A percentile compares a stretch with the other conserved stretches of the same genome.
Evolutionary conservation across 192 early-diverging fungal species (phyloP).

Genomic region (Anaeromyces robustus): DNA sequence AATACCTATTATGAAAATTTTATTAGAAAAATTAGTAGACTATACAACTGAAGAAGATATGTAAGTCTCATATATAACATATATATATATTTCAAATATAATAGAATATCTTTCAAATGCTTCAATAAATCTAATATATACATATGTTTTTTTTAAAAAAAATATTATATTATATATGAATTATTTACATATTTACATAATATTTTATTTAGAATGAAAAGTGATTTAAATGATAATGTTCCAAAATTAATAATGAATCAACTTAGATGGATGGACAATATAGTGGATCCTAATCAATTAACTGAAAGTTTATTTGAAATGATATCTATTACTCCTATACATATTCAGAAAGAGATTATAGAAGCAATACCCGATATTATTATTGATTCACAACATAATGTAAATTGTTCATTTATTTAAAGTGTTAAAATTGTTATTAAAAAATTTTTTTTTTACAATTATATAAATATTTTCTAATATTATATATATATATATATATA

Average conservation of each 20-base stretch:
- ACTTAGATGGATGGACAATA: slow-evolving; percentile 58
- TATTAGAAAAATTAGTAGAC: neutral
- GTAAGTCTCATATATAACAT: no score
- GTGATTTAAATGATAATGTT: slow-evolving; percentile 5
- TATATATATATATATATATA: neutral
- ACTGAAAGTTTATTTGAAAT: slow-evolving; percentile 52
- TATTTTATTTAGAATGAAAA: neutral
- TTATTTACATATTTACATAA: no score
- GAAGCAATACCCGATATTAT: slow-evolving; percentile 57
- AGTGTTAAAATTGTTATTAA: no score
- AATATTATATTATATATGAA: no score
- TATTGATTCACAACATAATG: slow-evolving; percentile 47
- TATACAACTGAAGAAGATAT: neutral
- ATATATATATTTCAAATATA: neutral
- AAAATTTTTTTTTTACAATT: no score
- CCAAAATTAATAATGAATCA: slow-evolving; percentile 52
- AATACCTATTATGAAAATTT: neutral
- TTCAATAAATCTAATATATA: no score
- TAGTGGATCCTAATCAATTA: slow-evolving; percentile 39
- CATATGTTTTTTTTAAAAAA: no score
- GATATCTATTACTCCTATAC: slow-evolving; percentile 35
- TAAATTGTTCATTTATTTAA: slow-evolving; percentile 1
- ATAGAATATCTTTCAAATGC: no score
- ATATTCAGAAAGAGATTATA: slow-evolving; percentile 60
- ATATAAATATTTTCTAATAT: neutral